Conservation (phyloP, 73 alveolate species). For the Tetrahymena thermophila region DNA sequence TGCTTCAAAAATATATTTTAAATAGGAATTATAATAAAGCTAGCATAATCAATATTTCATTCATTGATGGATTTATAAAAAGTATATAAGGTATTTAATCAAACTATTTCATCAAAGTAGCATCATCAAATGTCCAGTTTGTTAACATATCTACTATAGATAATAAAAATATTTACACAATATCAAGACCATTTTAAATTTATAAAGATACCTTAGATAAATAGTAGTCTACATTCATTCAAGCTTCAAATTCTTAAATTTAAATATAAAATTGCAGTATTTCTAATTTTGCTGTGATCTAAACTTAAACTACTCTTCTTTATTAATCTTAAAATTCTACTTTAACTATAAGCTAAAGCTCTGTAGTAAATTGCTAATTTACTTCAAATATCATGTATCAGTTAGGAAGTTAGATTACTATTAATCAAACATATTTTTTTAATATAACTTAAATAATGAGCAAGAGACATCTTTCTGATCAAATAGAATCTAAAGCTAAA, state of each 20-base stretch:
- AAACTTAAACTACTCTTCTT: neutral
- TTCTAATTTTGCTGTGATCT: neutral
- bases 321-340: neutral
- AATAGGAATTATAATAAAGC: neutral
- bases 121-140: neutral
- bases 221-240: neutral
- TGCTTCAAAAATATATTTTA: no score
- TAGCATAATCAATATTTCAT: no score
- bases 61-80: neutral
- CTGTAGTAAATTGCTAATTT: neutral
- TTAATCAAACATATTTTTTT: neutral
- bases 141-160: neutral
- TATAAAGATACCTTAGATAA: no score
- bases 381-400: no score
- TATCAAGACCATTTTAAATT: neutral
- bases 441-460: neutral
- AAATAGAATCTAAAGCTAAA: no score
- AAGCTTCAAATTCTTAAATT: neutral
- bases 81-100: neutral
- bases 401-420: neutral
- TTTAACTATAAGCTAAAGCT: no score
- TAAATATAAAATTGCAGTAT: neutral
- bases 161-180: no score
- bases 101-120: neutral
- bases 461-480: neutral